Conservation (phyloP, 2,329 filamentous ascomycete species). For the Diplodia seriata region DNA sequence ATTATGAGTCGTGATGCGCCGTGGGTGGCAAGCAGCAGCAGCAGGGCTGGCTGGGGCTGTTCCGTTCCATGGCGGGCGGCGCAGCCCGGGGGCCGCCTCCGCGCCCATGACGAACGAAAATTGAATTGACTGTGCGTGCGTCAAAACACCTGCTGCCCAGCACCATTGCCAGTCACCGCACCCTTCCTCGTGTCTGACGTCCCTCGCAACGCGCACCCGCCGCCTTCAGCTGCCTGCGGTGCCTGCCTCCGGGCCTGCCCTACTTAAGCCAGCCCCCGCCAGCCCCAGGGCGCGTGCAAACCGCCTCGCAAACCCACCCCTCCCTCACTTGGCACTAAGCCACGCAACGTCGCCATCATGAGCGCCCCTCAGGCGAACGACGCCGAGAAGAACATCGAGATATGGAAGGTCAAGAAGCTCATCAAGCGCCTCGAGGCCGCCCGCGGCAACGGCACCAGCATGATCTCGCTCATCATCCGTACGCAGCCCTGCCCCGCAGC, state of each 20-base stretch:
- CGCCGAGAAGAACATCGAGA: conserved; percentile 95
- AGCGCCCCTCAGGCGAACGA: conserved; percentile 68
- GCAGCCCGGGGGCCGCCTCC: not conserved
- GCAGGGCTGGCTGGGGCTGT: not conserved
- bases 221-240: conserved; percentile 24
- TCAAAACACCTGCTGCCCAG: conserved; percentile 25
- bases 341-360: conserved; percentile 39
- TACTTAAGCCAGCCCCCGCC: conserved; percentile 21
- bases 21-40: conserved; percentile 19
- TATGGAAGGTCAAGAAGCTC: conserved; percentile 99
- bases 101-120: conserved; percentile 9
- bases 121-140: conserved; percentile 29
- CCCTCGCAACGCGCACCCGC: not conserved
- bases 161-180: conserved; percentile 20
- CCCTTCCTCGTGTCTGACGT: conserved; percentile 6
- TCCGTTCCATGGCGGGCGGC: not conserved
- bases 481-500: conserved; percentile 50
- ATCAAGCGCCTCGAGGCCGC: conserved; percentile 98
- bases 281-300: conserved; percentile 26
- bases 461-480: conserved; percentile 99
- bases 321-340: conserved; percentile 29
- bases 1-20: not conserved
- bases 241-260: conserved; percentile 19
- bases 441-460: conserved; percentile 97
- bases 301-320: conserved; percentile 29